These are phyloP conservation scores for Phialophora verrucosa DNA, from an alignment of 2,329 filamentous ascomycete genomes.

Conservation along the genomic window DNA sequence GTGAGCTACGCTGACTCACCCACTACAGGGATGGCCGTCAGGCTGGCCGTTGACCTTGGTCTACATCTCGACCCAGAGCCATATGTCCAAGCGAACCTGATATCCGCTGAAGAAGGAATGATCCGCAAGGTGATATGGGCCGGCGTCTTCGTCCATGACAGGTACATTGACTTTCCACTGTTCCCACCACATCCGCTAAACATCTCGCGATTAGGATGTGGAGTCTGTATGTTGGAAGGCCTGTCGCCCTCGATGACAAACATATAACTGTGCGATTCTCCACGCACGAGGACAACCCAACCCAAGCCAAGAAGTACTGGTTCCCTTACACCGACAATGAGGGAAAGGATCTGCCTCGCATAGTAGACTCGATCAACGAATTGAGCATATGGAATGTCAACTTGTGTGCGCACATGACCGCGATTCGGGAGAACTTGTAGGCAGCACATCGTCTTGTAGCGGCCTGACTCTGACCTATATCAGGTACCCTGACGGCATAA, in stretches of 20 bases:
- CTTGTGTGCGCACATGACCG: slow-evolving; percentile 36
- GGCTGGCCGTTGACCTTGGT: slow-evolving; percentile 34
- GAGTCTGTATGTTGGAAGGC: slow-evolving; percentile 38
- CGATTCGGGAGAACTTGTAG: slow-evolving; percentile 36
- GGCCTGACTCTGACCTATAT: not conserved
- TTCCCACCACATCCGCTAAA: not conserved
- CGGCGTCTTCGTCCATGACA: slow-evolving; percentile 31
- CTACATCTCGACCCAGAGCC: slow-evolving; percentile 31
- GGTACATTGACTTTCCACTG: slow-evolving; percentile 9
- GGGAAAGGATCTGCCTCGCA: slow-evolving; percentile 9
- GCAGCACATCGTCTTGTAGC: not conserved
- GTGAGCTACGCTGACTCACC: not conserved
- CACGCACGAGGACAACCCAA: not conserved
- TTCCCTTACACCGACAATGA: slow-evolving; percentile 25
- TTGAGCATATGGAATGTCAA: slow-evolving; percentile 27
- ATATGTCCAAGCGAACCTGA: slow-evolving; percentile 25
- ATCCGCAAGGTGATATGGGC: slow-evolving; percentile 30
- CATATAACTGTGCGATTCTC: slow-evolving; percentile 33
- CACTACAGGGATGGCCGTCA: slow-evolving; percentile 35
- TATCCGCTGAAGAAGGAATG: slow-evolving; percentile 25
- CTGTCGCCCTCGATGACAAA: slow-evolving; percentile 36
- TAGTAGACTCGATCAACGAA: slow-evolving; percentile 27
- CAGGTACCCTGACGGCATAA: slow-evolving; percentile 29
- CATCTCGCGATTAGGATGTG: slow-evolving; percentile 32
- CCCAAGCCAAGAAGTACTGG: slow-evolving; percentile 22